phyloP scores from a whole-genome alignment of 148 eudicot species.

The Rhododendron ferrugineum region DNA sequence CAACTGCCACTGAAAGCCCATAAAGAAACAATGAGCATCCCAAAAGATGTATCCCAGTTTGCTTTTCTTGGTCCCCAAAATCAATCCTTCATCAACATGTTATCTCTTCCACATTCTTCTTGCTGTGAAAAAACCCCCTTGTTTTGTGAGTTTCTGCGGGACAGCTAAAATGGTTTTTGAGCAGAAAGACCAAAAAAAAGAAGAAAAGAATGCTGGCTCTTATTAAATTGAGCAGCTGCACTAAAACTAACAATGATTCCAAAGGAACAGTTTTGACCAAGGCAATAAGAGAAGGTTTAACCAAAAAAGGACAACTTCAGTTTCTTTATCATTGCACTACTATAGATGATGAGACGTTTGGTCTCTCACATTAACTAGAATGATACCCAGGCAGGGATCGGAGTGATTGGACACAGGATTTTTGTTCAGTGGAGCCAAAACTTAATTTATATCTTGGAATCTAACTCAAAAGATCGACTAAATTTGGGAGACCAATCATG shows the following conservation, averaged over 20 bases:
- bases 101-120: not conserved
- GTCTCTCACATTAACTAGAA: not conserved
- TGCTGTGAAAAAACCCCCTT: not conserved
- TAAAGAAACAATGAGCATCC: conserved; percentile 10
- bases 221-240: conserved; percentile 17
- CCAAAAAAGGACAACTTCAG: conserved; percentile 3
- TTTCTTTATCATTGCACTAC: not conserved
- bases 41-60: not conserved
- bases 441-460: not conserved
- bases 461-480: not conserved
- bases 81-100: conserved; percentile 3
- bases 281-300: conserved; percentile 6
- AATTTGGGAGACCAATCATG: not conserved
- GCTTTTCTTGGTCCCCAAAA: not conserved
- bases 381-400: not conserved
- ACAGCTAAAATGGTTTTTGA: not conserved
- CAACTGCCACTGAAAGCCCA: not conserved
- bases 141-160: not conserved
- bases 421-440: not conserved
- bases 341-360: not conserved
- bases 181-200: not conserved
- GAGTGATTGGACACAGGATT: not conserved
- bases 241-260: conserved; percentile 27
- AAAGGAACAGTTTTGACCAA: conserved; percentile 29
- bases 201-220: conserved; percentile 10